Evolutionary conservation across 352 stramenopile species (phyloP), one percentile per base, ranked within the genome.

Genomic region (Phytopythium delawarense): DNA sequence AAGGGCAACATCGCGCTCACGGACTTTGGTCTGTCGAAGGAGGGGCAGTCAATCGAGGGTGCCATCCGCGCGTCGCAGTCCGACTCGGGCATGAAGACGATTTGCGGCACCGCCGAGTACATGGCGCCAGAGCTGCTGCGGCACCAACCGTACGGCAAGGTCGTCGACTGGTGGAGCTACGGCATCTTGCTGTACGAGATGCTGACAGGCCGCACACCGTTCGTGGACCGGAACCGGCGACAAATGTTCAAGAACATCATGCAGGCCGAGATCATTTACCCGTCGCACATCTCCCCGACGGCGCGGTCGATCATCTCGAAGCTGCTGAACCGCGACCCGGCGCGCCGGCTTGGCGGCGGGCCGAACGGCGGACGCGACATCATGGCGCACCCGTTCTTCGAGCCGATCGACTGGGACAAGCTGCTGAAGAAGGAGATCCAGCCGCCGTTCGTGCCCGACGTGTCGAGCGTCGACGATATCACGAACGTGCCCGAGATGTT

Each of bases 261-360:
- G 85, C 81, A 92, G 59, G 84, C 82, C 0, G 87, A 96, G 44
- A 84, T 94, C 30, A 93, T 94, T 57, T 96, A 96, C 42, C 87
- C 87, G 6, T 88, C 87, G 48, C 88, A 96, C 72, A 94, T 96
- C 64, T 92, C 84, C 0, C 75, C 85, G 1, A 65, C 76, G 3
- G 85, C 84, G 2, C 76, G 84, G 11, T 91, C 81, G 39, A 56
- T 94, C 20, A 96, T 96, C 66, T 88, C 83, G 7, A 93, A 92
- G 69, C 67, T 99, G 54, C 71, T 99, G 40, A 94, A 97, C 56
- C 98, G 98, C 61, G 89, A 99, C 61, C 92, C 96, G 30, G 77
- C 82, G 34, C 87, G 88, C 58, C 85, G 97, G 51, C 84, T 99
- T 23, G 97, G 97, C n/a, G 81, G 83, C 2, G 88, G 88, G 0